These are phyloP conservation scores for Euphorbia pulcherrima DNA, from an alignment of 345 rosid species.

Conservation along the genomic window DNA sequence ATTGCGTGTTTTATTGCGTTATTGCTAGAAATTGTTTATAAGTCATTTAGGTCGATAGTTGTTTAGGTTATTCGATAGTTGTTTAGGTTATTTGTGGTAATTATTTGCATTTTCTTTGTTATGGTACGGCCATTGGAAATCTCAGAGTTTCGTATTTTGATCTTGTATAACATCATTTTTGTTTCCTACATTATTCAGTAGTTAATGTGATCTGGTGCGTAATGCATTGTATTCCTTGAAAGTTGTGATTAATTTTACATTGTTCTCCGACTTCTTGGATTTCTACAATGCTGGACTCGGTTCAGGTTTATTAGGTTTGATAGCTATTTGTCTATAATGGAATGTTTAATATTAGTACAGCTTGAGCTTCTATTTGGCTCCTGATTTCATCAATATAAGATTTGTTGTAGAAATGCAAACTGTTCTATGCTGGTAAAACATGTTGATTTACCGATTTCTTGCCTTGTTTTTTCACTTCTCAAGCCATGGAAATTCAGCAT, in stretches of 20 bases:
- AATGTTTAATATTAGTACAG: background rate
- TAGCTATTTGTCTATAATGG: background rate
- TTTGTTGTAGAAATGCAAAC: background rate
- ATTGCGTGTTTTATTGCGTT: background rate
- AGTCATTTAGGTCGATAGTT: slow-evolving; percentile 5
- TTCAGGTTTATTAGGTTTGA: background rate
- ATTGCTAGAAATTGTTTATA: background rate
- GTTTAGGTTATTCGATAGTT: slow-evolving; percentile 1
- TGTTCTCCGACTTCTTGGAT: background rate
- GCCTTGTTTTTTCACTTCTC: background rate
- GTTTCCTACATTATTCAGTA: background rate
- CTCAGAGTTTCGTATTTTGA: background rate
- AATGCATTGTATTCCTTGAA: background rate
- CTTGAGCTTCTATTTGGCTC: background rate
- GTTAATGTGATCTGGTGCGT: background rate
- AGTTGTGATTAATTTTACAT: background rate
- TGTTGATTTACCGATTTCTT: background rate
- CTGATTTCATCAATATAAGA: background rate
- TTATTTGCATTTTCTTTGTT: background rate
- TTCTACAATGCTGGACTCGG: slow-evolving; percentile 6
- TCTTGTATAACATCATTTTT: background rate
- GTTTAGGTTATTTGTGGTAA: background rate
- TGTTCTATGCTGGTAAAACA: too few species aligned
- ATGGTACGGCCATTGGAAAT: background rate
- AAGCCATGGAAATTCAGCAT: background rate